Base-by-base conservation (phyloP, 768 basidiomycete species). In the Butyriboletus loyo region DNA sequence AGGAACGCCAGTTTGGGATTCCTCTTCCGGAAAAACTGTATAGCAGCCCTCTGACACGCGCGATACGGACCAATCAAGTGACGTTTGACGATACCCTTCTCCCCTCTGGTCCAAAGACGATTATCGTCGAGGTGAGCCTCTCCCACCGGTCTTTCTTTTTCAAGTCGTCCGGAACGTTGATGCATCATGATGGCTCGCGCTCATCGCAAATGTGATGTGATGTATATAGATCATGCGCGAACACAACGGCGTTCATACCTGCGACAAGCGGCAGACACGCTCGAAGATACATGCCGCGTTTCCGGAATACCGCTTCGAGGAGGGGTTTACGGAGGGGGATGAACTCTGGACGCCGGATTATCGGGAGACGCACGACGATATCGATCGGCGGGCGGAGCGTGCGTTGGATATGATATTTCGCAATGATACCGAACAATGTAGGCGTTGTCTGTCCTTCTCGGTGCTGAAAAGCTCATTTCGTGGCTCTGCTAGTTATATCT, bases 171-270 rank as follows among this genome's bases (percentile, higher is more conserved):
- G n/a, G n/a, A n/a, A n/a, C n/a, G n/a, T n/a, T n/a, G n/a, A n/a
- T n/a, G n/a, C n/a, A n/a, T n/a, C n/a, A n/a, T n/a, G n/a, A n/a
- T n/a, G n/a, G n/a, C n/a, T n/a, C n/a, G n/a, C n/a, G n/a, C n/a
- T n/a, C n/a, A n/a, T n/a, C n/a, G n/a, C n/a, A n/a, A n/a, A n/a
- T n/a, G n/a, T n/a, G n/a, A n/a, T n/a, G n/a, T n/a, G n/a, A n/a
- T n/a, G 6, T 13, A 21, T 22, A 9, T 15, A 89, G 88, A 78
- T 86, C 52, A 78, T 81, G 32, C 80, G 87, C 32, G 89, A 91
- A 67, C 76, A 78, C 50, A 65, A 62, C 10, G 87, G 88, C 0
- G 75, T 79, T 1, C 86, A 89, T 58, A 88, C 86, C 0, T 91
- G 87, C 59, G 89, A 91, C 65, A 77, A 78, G 52, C 79, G 88